Conservation (phyloP, 1,284 basidiomycete genomes). For the Peniophora sp. region DNA sequence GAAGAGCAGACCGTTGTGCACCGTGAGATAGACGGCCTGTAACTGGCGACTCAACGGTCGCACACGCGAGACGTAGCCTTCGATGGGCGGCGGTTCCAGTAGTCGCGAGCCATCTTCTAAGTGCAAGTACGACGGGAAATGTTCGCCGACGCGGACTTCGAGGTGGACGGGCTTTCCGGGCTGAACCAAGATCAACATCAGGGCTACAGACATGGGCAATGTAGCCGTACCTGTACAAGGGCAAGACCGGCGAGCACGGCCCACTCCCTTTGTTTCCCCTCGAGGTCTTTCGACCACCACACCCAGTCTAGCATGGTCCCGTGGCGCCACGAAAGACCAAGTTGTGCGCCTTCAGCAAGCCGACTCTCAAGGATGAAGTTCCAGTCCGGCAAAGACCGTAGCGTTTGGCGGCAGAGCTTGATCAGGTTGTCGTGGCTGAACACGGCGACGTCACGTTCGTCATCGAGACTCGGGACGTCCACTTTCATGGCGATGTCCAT, state of each 20-base stretch:
- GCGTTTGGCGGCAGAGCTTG: constrained; percentile 44
- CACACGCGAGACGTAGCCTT: constrained; percentile 75
- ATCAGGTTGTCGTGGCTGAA: constrained; percentile 57
- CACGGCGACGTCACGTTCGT: constrained; percentile 30
- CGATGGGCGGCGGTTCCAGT: constrained; percentile 66
- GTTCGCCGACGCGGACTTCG: constrained; percentile 66
- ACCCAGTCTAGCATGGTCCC: constrained; percentile 76
- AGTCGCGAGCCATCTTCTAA: constrained; percentile 48
- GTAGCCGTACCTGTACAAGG: constrained; percentile 49
- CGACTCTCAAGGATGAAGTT: constrained; percentile 48
- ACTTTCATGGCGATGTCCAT: constrained; percentile 56
- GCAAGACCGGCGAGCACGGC: constrained; percentile 67
- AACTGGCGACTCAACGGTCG: constrained; percentile 52
- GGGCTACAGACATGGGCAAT: constrained; percentile 4
- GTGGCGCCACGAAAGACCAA: constrained; percentile 72
- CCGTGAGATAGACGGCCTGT: constrained; percentile 61
- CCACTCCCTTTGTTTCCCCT: constrained; percentile 59
- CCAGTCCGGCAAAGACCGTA: constrained; percentile 54
- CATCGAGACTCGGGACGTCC: constrained; percentile 48
- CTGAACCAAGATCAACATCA: constrained; percentile 22
- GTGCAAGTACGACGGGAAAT: constrained; percentile 49
- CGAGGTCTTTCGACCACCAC: constrained; percentile 58
- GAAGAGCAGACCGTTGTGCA: constrained; percentile 72
- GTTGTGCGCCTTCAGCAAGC: constrained; percentile 43
- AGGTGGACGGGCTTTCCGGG: constrained; percentile 46